phyloP scores from a whole-genome alignment of 1,284 basidiomycete species.

The Cystobasidium pallidum region DNA sequence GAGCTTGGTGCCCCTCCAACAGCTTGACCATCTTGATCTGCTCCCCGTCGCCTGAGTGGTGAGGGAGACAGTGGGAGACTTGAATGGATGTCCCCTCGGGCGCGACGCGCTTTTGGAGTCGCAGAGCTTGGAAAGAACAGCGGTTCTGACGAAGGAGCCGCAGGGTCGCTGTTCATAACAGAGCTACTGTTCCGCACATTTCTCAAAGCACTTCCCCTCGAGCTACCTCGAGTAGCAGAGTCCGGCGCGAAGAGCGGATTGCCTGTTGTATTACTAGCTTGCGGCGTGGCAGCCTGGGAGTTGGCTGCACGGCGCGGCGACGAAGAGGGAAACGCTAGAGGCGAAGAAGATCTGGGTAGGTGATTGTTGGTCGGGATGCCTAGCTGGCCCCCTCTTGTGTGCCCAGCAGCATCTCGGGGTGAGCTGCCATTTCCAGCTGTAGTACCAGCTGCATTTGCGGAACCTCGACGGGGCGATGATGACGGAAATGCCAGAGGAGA shows the following conservation, averaged over 20 bases:
- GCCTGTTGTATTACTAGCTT: constrained; percentile 34
- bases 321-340: constrained; percentile 38
- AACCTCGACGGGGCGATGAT: constrained; percentile 65
- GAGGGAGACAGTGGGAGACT: constrained; percentile 62
- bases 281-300: constrained; percentile 37
- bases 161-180: constrained; percentile 2
- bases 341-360: constrained; percentile 32
- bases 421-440: constrained; percentile 24
- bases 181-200: constrained; percentile 23
- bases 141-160: constrained; percentile 51
- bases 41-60: constrained; percentile 57
- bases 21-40: constrained; percentile 58
- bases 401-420: constrained; percentile 23
- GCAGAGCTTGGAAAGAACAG: constrained; percentile 59
- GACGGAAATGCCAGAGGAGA: constrained; percentile 71
- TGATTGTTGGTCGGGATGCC: constrained; percentile 11
- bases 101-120: constrained; percentile 18
- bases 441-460: constrained; percentile 4
- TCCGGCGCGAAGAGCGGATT: constrained; percentile 43
- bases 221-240: constrained; percentile 47
- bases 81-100: constrained; percentile 78
- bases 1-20: constrained; percentile 60
- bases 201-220: constrained; percentile 18
- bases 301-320: constrained; percentile 29
- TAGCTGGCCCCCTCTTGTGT: neutral